Base-by-base conservation (phyloP, 2,329 filamentous ascomycete genomes). In the Fusarium sp. region DNA sequence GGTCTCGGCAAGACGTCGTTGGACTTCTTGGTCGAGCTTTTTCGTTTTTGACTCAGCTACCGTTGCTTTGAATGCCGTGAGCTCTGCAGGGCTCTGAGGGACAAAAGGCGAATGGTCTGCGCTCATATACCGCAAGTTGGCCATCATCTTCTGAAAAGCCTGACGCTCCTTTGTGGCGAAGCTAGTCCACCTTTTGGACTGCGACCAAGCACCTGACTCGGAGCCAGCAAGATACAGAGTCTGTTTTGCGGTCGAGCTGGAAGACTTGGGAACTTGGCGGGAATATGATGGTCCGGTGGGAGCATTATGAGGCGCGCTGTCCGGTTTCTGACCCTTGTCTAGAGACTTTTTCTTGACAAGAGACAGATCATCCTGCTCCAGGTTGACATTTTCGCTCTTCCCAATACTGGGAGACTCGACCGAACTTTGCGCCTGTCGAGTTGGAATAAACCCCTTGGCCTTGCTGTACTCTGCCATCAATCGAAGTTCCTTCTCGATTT, bases 151-250 rank as follows among this genome's bases (percentile, higher is more conserved):
- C n/a, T 73, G 66, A 51, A 76, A 78, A 5, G 58, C 67, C 27
- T 61, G 67, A n/a, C 72, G 71, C 44, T 75, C 73, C 37, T 69
- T 71, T 17, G 71, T 72, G 35, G 71, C 69, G 9, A 68, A 55
- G 58, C 75, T 78, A n/a, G 72, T 66, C 77, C 77, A 79, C 48
- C 71, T 71, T 61, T 72, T 76, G 43, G 76, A 78, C 32, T 77
- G 73, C 13, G 75, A 71, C 76, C 76, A 78, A 17, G 69, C 67
- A 27, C 70, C 74, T 23, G 66, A 37, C 8, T 73, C 58, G 15
- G 54, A 27, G 8, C 38, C 39, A 9, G 25, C 23, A 13, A 62
- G 15, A 11, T 35, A 39, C 10, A 42, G 31, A 17, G 45, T 37
- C 14, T 45, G 44, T 27, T 62, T 64, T 15, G 48, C 25, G 11